These are phyloP conservation scores for Geosmithia putterillii DNA, from an alignment of 2,329 filamentous ascomycete species.

Conservation along the genomic window DNA sequence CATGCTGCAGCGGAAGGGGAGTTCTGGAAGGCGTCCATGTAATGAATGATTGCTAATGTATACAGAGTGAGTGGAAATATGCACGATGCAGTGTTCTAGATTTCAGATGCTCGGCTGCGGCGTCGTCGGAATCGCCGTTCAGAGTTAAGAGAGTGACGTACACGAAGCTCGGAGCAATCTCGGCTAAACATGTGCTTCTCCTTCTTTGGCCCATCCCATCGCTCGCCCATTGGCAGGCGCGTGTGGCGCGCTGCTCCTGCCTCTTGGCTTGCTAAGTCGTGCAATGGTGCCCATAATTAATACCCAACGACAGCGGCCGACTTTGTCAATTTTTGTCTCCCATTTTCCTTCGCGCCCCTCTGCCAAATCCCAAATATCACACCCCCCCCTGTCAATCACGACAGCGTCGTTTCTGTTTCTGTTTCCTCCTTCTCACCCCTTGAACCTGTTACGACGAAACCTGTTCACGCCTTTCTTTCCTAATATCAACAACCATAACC, in stretches of 20 bases:
- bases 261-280: too few species aligned
- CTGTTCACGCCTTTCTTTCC: conserved; percentile 1
- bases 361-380: not conserved
- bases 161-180: conserved; percentile 9
- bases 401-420: not conserved
- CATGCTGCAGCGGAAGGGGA: not conserved
- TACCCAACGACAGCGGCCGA: not conserved
- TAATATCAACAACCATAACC: conserved; percentile 4
- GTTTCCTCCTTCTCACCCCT: not conserved
- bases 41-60: not conserved
- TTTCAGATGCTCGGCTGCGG: too few species aligned
- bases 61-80: conserved; percentile 1
- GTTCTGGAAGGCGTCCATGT: too few species aligned
- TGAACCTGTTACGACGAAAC: not conserved
- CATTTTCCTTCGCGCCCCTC: not conserved
- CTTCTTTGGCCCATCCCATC: too few species aligned
- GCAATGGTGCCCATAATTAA: not conserved
- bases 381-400: not conserved
- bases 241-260: too few species aligned
- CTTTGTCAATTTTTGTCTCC: conserved; percentile 1
- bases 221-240: too few species aligned
- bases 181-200: conserved; percentile 12
- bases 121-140: not conserved
- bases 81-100: not conserved
- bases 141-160: conserved; percentile 19